A percentile compares a stretch with the other conserved stretches of the same genome.
Conservation (phyloP, 805 yeast species). For the Candida pseudoglaebosa region DNA sequence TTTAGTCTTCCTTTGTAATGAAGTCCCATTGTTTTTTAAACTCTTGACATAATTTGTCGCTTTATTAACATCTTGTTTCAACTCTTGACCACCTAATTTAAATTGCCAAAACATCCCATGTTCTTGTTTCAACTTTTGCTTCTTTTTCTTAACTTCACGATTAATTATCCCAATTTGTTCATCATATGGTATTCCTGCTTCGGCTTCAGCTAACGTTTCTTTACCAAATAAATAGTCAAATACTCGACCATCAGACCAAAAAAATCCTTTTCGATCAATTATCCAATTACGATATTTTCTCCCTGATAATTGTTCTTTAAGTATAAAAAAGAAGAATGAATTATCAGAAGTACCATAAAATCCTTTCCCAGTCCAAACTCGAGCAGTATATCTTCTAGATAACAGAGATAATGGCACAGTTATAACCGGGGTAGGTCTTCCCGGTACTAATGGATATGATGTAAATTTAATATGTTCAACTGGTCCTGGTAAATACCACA, state of each 20-base stretch:
- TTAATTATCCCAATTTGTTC: constrained; percentile 50
- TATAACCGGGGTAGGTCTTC: constrained; percentile 69
- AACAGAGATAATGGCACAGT: constrained; percentile 59
- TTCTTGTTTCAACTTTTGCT: constrained; percentile 47
- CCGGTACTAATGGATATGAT: constrained; percentile 73
- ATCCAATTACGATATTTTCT: constrained; percentile 55
- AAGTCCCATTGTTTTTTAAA: constrained; percentile 6
- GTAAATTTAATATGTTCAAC: constrained; percentile 58
- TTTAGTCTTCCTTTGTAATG: background rate
- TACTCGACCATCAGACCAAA: constrained; percentile 90
- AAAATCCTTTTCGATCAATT: constrained; percentile 82
- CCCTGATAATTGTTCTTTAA: constrained; percentile 51
- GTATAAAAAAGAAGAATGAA: constrained; percentile 66
- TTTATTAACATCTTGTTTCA: constrained; percentile 23
- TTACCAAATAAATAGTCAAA: constrained; percentile 80
- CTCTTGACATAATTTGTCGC: constrained; percentile 20
- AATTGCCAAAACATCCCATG: constrained; percentile 60
- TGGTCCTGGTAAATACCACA: constrained; percentile 69
- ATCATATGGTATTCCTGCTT: constrained; percentile 62
- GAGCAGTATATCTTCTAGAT: constrained; percentile 54
- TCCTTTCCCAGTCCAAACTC: constrained; percentile 85
- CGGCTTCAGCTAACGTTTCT: constrained; percentile 73
- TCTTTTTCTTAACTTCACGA: constrained; percentile 45
- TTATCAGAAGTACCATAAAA: constrained; percentile 80
- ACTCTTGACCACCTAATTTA: constrained; percentile 38